Evolutionary conservation across 495 filamentous ascomycete genomes (phyloP).

Genomic region (Podospora pseudopauciseta): DNA sequence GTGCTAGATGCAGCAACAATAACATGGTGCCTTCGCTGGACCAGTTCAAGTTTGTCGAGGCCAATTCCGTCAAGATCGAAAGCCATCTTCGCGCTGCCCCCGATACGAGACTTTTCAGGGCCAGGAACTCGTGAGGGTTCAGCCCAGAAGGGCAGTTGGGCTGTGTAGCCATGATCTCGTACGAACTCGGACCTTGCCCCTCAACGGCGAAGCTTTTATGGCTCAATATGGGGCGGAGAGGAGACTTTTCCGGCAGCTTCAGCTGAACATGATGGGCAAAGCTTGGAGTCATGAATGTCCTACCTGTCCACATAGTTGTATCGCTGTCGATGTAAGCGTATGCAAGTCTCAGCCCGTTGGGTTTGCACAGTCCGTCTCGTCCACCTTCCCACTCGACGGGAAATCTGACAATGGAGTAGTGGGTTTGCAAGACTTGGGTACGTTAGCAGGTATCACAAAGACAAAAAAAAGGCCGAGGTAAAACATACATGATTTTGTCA

Average conservation of each 20-base stretch:
- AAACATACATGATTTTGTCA: slow-evolving; percentile 27
- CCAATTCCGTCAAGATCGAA: slow-evolving; percentile 49
- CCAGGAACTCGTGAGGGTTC: slow-evolving; percentile 48
- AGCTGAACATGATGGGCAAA: slow-evolving; percentile 41
- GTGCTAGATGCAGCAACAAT: slow-evolving; percentile 42
- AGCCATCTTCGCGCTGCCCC: slow-evolving; percentile 48
- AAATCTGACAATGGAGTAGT: slow-evolving; percentile 32
- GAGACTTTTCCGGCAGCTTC: slow-evolving; percentile 26
- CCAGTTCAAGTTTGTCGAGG: slow-evolving; percentile 52
- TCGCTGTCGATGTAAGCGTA: slow-evolving; percentile 32
- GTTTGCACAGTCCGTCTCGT: slow-evolving; percentile 28
- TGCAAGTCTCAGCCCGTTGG: slow-evolving; percentile 28
- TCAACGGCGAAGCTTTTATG: slow-evolving; percentile 12
- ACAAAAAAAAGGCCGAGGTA: neutral
- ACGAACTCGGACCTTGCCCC: slow-evolving; percentile 46
- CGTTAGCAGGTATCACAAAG: neutral
- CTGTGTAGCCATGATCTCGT: slow-evolving; percentile 54
- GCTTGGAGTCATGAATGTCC: slow-evolving; percentile 25
- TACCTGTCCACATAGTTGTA: slow-evolving; percentile 32
- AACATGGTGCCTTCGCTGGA: slow-evolving; percentile 43
- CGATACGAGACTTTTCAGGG: slow-evolving; percentile 47
- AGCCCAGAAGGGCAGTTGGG: slow-evolving; percentile 45
- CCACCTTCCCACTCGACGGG: slow-evolving; percentile 23
- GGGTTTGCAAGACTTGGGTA: slow-evolving; percentile 24
- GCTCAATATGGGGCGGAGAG: slow-evolving; percentile 23